Evolutionary conservation across 768 basidiomycete genomes (phyloP).

Genomic region (Xerocomellus dryophilus): DNA sequence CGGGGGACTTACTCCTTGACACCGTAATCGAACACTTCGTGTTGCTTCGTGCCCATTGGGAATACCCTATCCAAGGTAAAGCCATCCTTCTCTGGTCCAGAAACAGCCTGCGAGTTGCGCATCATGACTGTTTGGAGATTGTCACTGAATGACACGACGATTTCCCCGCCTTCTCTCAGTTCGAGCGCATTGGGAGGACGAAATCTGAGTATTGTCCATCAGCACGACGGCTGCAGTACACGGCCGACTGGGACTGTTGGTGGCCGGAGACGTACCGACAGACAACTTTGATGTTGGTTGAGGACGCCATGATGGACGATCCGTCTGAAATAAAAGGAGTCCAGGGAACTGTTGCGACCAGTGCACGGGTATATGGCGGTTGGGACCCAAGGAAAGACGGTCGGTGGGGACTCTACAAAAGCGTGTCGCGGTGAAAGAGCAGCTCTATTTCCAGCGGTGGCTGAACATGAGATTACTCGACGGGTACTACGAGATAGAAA

Average conservation of each 20-base stretch:
- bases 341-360: slow-evolving; percentile 15
- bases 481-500: not conserved
- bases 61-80: slow-evolving; percentile 98
- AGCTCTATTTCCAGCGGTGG: slow-evolving; percentile 28
- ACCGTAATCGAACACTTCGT: slow-evolving; percentile 97
- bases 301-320: slow-evolving; percentile 59
- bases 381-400: slow-evolving; percentile 3
- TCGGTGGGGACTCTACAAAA: slow-evolving; percentile 1
- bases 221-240: slow-evolving; percentile 1
- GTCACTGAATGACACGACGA: slow-evolving; percentile 86
- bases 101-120: slow-evolving; percentile 61
- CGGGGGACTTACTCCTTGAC: slow-evolving; percentile 79
- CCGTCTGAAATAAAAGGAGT: slow-evolving; percentile 17
- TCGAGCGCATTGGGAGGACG: slow-evolving; percentile 94
- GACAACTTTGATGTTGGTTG: slow-evolving; percentile 96
- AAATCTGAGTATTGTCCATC: slow-evolving; percentile 54
- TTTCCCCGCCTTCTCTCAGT: slow-evolving; percentile 79
- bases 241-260: slow-evolving; percentile 1
- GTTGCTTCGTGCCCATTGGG: slow-evolving; percentile 84
- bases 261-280: slow-evolving; percentile 74
- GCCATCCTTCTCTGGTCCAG: slow-evolving; percentile 93
- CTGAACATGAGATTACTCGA: slow-evolving; percentile 21
- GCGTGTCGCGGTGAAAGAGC: slow-evolving; percentile 23
- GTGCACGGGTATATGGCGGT: slow-evolving; percentile 16
- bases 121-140: slow-evolving; percentile 81